phyloP scores from a whole-genome alignment of 176 grass and related monocot species.

The Neostapfia colusana region DNA sequence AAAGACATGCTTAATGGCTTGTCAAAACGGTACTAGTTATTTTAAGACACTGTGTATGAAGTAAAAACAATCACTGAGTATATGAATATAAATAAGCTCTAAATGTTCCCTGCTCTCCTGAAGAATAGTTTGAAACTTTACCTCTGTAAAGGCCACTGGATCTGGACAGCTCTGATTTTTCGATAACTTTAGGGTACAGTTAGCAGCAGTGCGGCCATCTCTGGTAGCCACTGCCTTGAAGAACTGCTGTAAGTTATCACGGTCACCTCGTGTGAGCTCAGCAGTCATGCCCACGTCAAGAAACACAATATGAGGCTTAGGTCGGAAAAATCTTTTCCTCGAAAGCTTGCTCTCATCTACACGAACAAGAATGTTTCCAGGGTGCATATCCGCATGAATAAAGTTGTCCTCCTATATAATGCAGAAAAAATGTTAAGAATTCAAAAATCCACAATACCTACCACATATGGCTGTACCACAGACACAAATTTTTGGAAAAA shows the following conservation, averaged over 20 bases:
- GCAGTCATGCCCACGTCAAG: slow-evolving; percentile 97
- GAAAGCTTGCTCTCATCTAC: slow-evolving; percentile 52
- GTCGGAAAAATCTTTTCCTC: slow-evolving; percentile 67
- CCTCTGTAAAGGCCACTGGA: slow-evolving; percentile 81
- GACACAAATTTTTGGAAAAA: neutral
- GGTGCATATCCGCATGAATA: slow-evolving; percentile 98
- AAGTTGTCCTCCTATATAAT: slow-evolving; percentile 90
- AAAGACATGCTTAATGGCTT: slow-evolving; percentile 3
- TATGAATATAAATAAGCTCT: slow-evolving; percentile 16
- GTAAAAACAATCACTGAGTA: neutral
- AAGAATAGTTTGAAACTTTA: slow-evolving; percentile 45
- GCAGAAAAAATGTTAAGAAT: neutral
- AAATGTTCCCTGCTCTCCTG: slow-evolving; percentile 6
- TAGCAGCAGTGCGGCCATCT: slow-evolving; percentile 84
- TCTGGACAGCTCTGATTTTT: slow-evolving; percentile 78
- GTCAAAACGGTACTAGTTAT: slow-evolving; percentile 2
- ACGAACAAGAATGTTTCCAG: slow-evolving; percentile 95
- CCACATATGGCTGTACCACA: neutral
- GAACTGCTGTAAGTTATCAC: slow-evolving; percentile 80
- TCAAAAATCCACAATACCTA: slow-evolving; percentile 6
- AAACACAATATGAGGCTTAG: slow-evolving; percentile 87
- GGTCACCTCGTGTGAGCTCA: slow-evolving; percentile 76
- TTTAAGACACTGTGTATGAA: neutral
- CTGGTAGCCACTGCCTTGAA: slow-evolving; percentile 87
- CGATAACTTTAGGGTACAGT: slow-evolving; percentile 80